Evolutionary conservation across 2,329 filamentous ascomycete species (phyloP).

Genomic region (Trichophyton rubrum): DNA sequence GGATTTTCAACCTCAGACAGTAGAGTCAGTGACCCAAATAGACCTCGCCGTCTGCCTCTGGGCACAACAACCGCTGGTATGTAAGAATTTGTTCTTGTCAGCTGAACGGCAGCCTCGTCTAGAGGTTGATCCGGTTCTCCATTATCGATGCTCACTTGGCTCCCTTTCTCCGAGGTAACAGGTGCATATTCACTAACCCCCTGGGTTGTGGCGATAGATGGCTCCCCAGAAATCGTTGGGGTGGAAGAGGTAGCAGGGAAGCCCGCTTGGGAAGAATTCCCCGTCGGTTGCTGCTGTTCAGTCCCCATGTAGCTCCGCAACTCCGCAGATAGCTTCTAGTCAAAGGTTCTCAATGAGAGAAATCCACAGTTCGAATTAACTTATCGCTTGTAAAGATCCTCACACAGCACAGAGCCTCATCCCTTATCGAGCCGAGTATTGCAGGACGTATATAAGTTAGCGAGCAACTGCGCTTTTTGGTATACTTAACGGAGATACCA

Average conservation of each 20-base stretch:
- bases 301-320: neutral
- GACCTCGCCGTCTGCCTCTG: constrained; percentile 50
- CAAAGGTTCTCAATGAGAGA: neutral
- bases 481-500: neutral
- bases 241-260: neutral
- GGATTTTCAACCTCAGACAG: constrained; percentile 70
- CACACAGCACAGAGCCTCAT: neutral
- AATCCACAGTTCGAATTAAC: neutral
- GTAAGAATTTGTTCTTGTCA: neutral
- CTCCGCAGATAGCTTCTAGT: neutral
- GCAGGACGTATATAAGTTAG: neutral
- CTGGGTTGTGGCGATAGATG: neutral
- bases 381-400: neutral
- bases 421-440: neutral
- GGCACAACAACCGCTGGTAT: constrained; percentile 36
- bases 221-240: neutral
- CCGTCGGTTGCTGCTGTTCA: neutral
- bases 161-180: neutral
- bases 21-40: constrained; percentile 57
- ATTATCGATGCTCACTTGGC: neutral
- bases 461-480: neutral
- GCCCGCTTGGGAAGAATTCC: neutral
- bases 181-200: neutral
- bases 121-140: neutral
- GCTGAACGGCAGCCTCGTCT: neutral